These are phyloP conservation scores for Chlorella ohadii DNA, from an alignment of 139 green algal genomes.

Conservation along the genomic window DNA sequence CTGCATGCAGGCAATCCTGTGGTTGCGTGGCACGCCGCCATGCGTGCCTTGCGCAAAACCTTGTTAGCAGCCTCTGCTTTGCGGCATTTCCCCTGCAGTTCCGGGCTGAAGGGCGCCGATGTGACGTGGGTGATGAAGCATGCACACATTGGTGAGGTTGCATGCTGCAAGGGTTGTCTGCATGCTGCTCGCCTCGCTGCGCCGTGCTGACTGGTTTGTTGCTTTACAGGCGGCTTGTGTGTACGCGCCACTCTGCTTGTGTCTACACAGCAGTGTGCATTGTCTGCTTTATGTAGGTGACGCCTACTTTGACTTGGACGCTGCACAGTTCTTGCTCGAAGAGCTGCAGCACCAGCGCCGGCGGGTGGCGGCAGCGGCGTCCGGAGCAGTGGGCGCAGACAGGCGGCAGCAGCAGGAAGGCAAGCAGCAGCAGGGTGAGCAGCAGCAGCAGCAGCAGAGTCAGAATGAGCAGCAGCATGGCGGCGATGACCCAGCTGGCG, in stretches of 20 bases:
- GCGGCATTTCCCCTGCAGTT: slow-evolving; percentile 23
- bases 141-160: slow-evolving; percentile 64
- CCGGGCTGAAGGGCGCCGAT: slow-evolving; percentile 56
- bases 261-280: too few relatives aligned
- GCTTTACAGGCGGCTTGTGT: too few relatives aligned
- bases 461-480: slow-evolving; percentile 17
- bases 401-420: background rate
- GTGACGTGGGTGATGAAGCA: slow-evolving; percentile 85
- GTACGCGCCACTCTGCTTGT: too few relatives aligned
- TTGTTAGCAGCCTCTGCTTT: too few relatives aligned
- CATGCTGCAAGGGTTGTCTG: too few relatives aligned
- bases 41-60: too few relatives aligned
- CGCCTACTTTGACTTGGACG: slow-evolving; percentile 89
- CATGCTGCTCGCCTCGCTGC: background rate
- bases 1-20: too few relatives aligned
- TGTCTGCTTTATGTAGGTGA: slow-evolving; percentile 50
- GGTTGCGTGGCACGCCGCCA: too few relatives aligned
- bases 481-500: background rate
- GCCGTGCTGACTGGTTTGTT: too few relatives aligned
- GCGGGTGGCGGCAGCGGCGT: slow-evolving; percentile 1
- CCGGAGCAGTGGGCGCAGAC: background rate
- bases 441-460: background rate
- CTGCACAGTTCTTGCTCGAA: slow-evolving; percentile 74
- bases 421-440: slow-evolving; percentile 32
- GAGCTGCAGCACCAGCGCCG: slow-evolving; percentile 45